Percentiles rank a stretch among this genome's conserved stretches.
Evolutionary conservation across 495 filamentous ascomycete genomes (phyloP).

Genomic region (Penicillium subrubescens): DNA sequence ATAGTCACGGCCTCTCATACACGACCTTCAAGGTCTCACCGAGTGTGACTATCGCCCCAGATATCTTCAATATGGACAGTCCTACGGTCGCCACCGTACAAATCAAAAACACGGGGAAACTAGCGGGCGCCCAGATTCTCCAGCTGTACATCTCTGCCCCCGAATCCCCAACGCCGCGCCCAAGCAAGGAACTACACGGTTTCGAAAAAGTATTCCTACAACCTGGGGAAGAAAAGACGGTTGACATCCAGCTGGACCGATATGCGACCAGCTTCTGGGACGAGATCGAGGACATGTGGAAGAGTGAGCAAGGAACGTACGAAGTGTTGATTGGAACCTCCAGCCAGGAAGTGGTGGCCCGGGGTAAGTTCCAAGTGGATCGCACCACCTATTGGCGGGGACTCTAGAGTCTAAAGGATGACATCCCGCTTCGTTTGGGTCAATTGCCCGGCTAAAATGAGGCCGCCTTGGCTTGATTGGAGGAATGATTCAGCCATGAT

Average conservation of each 20-base stretch:
- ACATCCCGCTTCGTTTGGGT: slow-evolving; percentile 5
- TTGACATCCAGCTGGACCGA: slow-evolving; percentile 61
- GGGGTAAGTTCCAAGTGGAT: slow-evolving; percentile 43
- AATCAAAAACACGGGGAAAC: slow-evolving; percentile 53
- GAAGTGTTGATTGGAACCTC: slow-evolving; percentile 60
- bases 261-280: slow-evolving; percentile 76
- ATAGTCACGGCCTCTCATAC: slow-evolving; percentile 68
- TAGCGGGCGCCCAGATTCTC: slow-evolving; percentile 66
- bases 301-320: slow-evolving; percentile 71
- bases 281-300: slow-evolving; percentile 63
- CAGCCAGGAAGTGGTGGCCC: slow-evolving; percentile 38
- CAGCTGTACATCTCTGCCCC: slow-evolving; percentile 69
- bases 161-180: slow-evolving; percentile 40
- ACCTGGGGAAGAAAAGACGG: slow-evolving; percentile 61
- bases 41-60: slow-evolving; percentile 36
- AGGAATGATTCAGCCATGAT: slow-evolving; percentile 15
- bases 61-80: slow-evolving; percentile 56
- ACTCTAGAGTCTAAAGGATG: slow-evolving; percentile 15
- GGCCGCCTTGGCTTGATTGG: slow-evolving; percentile 19
- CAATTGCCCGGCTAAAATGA: slow-evolving; percentile 11
- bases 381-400: slow-evolving; percentile 38
- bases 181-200: slow-evolving; percentile 52
- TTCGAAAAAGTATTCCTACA: slow-evolving; percentile 69
- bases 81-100: slow-evolving; percentile 53
- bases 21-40: slow-evolving; percentile 61